Evolutionary conservation across 2,329 filamentous ascomycete species (phyloP).

Genomic region (Seiridium unicorne): DNA sequence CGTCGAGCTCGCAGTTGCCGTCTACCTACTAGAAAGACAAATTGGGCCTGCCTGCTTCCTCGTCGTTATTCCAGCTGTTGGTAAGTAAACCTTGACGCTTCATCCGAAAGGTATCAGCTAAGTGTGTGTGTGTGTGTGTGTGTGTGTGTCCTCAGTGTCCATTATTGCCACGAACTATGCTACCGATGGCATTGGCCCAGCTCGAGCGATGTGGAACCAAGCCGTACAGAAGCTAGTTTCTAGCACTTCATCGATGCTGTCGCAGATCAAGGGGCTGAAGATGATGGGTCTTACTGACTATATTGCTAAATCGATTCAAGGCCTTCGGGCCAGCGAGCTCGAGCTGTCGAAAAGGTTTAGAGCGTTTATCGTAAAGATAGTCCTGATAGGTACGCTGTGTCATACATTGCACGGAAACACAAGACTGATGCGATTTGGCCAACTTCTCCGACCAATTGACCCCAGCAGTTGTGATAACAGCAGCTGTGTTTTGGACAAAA

Average conservation of each 20-base stretch:
- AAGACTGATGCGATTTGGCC: neutral
- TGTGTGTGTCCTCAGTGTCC: conserved; percentile 15
- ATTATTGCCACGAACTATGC: conserved; percentile 15
- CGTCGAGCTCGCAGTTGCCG: conserved; percentile 41
- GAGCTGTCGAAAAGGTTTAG: neutral
- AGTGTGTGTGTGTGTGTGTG: neutral
- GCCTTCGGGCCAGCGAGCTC: conserved; percentile 31
- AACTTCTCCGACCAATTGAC: neutral
- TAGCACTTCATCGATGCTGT: conserved; percentile 30
- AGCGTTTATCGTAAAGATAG: neutral
- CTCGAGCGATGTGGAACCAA: conserved; percentile 34
- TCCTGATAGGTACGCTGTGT: neutral
- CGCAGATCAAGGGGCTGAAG: conserved; percentile 40
- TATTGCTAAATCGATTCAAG: conserved; percentile 26
- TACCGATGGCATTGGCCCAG: conserved; percentile 21
- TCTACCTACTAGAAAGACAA: conserved; percentile 44
- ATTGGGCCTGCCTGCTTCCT: conserved; percentile 47
- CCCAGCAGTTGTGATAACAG: neutral
- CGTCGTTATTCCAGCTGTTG: conserved; percentile 32
- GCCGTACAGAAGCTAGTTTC: conserved; percentile 30
- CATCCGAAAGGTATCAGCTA: neutral
- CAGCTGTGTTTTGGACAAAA: conserved; percentile 3
- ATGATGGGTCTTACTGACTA: conserved; percentile 33
- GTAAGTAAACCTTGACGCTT: neutral
- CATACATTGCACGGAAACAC: neutral